These are phyloP conservation scores for Populus hybrid DNA, from an alignment of 441 rosid genomes.

Conservation along the genomic window DNA sequence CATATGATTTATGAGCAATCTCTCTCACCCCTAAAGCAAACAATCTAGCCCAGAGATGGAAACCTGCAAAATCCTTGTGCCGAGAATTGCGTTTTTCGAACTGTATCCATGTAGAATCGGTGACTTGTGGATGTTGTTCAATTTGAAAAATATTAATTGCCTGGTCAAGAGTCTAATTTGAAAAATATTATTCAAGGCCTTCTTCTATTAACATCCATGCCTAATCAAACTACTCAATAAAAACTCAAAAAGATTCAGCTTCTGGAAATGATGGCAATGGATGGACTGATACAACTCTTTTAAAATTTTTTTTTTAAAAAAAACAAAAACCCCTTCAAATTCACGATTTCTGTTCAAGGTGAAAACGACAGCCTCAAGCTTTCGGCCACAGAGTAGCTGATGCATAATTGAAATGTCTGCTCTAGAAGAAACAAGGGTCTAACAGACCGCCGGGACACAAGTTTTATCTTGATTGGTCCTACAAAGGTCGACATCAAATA, in stretches of 20 bases:
- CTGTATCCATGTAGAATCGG: too few species aligned
- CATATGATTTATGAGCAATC: not conserved
- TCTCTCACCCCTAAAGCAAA: not conserved
- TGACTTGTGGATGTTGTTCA: too few species aligned
- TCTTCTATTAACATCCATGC: not conserved
- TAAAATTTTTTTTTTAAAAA: too few species aligned
- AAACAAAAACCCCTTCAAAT: too few species aligned
- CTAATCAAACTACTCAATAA: not conserved
- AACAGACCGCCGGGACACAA: too few species aligned
- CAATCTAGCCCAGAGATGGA: not conserved
- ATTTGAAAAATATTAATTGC: not conserved
- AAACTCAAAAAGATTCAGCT: not conserved
- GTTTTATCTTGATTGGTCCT: not conserved
- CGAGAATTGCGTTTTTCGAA: not conserved
- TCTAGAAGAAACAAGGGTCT: not conserved
- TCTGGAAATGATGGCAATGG: not conserved
- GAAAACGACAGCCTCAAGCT: not conserved
- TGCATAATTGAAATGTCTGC: not conserved
- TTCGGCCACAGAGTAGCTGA: constrained; percentile 17
- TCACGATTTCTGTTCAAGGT: not conserved
- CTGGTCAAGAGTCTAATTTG: not conserved
- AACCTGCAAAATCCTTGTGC: not conserved
- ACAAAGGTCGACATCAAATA: not conserved
- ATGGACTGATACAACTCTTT: not conserved
- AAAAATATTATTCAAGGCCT: not conserved